Evolutionary conservation across 2,329 filamentous ascomycete species (phyloP).

Genomic region (Celoporthe dispersa): DNA sequence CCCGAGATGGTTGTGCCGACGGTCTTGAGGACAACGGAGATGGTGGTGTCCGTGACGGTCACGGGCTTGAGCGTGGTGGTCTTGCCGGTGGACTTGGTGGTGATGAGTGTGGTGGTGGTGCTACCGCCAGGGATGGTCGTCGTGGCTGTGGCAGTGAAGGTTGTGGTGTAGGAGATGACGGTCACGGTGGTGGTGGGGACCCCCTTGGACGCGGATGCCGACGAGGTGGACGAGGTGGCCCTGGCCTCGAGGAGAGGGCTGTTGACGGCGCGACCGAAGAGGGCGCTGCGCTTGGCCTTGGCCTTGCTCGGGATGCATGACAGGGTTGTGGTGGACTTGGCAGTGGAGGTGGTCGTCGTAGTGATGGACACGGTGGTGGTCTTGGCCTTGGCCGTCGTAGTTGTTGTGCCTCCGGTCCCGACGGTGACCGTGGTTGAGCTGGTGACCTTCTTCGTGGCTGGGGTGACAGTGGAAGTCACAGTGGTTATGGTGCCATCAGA

Average conservation of each 20-base stretch:
- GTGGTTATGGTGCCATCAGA: not conserved
- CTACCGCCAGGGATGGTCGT: not conserved
- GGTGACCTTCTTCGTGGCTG: conserved; percentile 38
- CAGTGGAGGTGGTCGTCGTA: conserved; percentile 32
- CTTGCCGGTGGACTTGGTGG: conserved; percentile 5
- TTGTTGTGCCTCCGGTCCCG: conserved; percentile 21
- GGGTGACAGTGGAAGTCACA: conserved; percentile 32
- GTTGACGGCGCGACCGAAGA: not conserved
- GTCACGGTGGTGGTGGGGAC: conserved; percentile 4
- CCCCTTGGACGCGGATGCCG: not conserved
- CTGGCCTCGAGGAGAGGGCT: conserved; percentile 2
- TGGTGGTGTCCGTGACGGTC: not conserved
- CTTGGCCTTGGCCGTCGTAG: conserved; percentile 29
- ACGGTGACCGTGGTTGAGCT: conserved; percentile 36
- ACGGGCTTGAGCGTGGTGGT: conserved; percentile 14
- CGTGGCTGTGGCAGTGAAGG: not conserved
- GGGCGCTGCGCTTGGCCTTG: conserved; percentile 12
- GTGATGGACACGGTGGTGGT: conserved; percentile 27
- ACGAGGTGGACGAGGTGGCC: not conserved
- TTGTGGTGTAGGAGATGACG: conserved; percentile 1
- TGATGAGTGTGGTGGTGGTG: not conserved
- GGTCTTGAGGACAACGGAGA: conserved; percentile 6
- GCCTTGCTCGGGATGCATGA: conserved; percentile 21
- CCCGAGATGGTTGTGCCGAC: conserved; percentile 11
- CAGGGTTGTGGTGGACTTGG: conserved; percentile 32